Evolutionary conservation across 2,329 filamentous ascomycete species (phyloP), one percentile per base, ranked within the genome.

Genomic region (Aspergillus quadrilineatus): DNA sequence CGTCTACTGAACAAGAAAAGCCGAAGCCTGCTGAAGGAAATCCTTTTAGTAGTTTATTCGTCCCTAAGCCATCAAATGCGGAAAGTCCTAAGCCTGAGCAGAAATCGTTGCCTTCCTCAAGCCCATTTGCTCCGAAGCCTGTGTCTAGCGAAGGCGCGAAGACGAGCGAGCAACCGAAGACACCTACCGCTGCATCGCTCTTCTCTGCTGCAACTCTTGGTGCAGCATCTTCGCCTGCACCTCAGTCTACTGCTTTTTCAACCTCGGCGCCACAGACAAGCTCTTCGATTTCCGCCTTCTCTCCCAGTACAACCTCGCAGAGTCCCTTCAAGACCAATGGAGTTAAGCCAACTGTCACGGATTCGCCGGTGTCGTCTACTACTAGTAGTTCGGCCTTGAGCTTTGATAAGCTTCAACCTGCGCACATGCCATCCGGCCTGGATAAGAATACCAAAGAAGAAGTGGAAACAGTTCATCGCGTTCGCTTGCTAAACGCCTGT

Each of bases 401-500:
- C 26, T 61, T 61, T 17, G 58, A 60, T 28, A 52, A 59, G 9
- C 43, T 67, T 1, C 55, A 58, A 46, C 65, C 65, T 2, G 53
- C 56, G 3, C 58, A 56, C 26, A 46, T 69, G 17, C 58, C 67
- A 10, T 29, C 56, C 22, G 51, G 58, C 45, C 37, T 66, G 32
- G 63, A 47, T 28, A 57, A 65, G 48, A 55, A 62, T 6, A 42
- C 58, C 6, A 60, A 60, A 17, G 62, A 60, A 26, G 58, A 67
- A 30, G 48, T 61, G 9, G 64, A 68, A 41, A 44, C 65, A 6
- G 26, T 67, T 5, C 68, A 69, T 49, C 71, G 69, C 32, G 50
- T 76, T 14, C 69, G 69, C 30, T 60, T 63, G 14, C 56, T 77
- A 53, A 75, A 76, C 53, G 60, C 66, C 32, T 64, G 61, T 17